Percentiles rank a stretch among this genome's conserved stretches.
phyloP scores from a whole-genome alignment of 768 basidiomycete genomes.

The Trametes meyenii region DNA sequence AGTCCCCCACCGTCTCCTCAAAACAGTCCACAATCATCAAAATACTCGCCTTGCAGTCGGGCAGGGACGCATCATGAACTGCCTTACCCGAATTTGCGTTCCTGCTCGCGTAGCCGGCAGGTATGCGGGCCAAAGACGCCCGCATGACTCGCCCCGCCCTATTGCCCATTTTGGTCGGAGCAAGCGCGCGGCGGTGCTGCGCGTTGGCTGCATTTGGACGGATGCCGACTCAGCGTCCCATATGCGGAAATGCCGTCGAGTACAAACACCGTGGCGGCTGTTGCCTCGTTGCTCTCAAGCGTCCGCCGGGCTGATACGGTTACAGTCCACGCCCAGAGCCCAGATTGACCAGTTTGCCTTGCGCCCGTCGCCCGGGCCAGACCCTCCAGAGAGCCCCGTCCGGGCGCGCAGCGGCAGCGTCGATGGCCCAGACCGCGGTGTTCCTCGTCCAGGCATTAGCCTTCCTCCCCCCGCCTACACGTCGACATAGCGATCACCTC shows the following conservation, averaged over 20 bases:
- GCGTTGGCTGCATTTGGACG: neutral
- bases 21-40: conserved; percentile 13
- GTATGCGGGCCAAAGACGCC: neutral
- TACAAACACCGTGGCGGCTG: neutral
- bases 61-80: neutral
- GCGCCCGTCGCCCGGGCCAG: conserved; percentile 1
- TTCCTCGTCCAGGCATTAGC: neutral
- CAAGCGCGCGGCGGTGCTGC: neutral
- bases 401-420: neutral
- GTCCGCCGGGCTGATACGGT: conserved; percentile 3
- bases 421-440: neutral
- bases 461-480: neutral
- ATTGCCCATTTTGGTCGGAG: neutral
- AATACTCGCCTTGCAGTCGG: neutral
- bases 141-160: conserved; percentile 3
- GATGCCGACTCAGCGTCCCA: conserved; percentile 3
- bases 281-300: conserved; percentile 8
- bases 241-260: conserved; percentile 5
- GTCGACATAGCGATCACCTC: conserved; percentile 14
- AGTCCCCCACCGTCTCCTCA: neutral
- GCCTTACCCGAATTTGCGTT: neutral
- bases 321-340: too few species aligned
- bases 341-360: too few species aligned
- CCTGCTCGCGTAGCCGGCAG: neutral
- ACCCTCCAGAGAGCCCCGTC: conserved; percentile 1